phyloP scores from a whole-genome alignment of 1,284 basidiomycete genomes.

The Ceratobasidium sp. region DNA sequence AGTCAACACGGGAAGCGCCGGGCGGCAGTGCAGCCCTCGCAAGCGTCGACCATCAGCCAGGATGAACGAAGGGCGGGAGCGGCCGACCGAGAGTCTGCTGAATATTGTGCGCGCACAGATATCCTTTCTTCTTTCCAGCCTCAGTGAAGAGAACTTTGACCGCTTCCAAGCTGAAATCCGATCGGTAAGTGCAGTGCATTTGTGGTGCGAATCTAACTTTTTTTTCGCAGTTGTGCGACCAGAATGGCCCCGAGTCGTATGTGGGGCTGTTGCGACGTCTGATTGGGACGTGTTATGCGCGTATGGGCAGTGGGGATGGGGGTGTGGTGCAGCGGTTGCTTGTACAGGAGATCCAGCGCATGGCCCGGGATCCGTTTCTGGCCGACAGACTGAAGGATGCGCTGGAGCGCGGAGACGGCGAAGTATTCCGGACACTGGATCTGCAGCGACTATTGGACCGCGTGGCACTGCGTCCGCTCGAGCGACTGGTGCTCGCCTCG shows the following conservation, averaged over 20 bases:
- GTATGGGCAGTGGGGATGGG: slow-evolving; percentile 2
- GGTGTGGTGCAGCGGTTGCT: slow-evolving; percentile 62
- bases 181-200: slow-evolving; percentile 65
- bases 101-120: slow-evolving; percentile 65
- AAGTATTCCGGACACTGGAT: slow-evolving; percentile 80
- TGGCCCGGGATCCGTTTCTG: slow-evolving; percentile 84
- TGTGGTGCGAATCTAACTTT: background rate
- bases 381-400: slow-evolving; percentile 86
- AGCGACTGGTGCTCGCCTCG: slow-evolving; percentile 75
- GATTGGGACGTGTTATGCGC: slow-evolving; percentile 54
- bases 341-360: slow-evolving; percentile 83
- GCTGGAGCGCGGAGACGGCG: slow-evolving; percentile 81
- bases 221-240: slow-evolving; percentile 78
- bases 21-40: slow-evolving; percentile 4
- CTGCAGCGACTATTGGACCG: slow-evolving; percentile 78
- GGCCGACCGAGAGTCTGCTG: slow-evolving; percentile 44
- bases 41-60: slow-evolving; percentile 7
- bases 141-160: slow-evolving; percentile 94
- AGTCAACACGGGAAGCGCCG: slow-evolving; percentile 8
- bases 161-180: slow-evolving; percentile 90
- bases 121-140: slow-evolving; percentile 89
- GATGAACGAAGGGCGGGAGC: slow-evolving; percentile 36
- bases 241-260: slow-evolving; percentile 94
- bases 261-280: slow-evolving; percentile 93
- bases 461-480: slow-evolving; percentile 76